Percentiles rank a stretch among this genome's conserved stretches.
phyloP scores from a whole-genome alignment of 805 yeast genomes.

The Priceomyces carsonii region DNA sequence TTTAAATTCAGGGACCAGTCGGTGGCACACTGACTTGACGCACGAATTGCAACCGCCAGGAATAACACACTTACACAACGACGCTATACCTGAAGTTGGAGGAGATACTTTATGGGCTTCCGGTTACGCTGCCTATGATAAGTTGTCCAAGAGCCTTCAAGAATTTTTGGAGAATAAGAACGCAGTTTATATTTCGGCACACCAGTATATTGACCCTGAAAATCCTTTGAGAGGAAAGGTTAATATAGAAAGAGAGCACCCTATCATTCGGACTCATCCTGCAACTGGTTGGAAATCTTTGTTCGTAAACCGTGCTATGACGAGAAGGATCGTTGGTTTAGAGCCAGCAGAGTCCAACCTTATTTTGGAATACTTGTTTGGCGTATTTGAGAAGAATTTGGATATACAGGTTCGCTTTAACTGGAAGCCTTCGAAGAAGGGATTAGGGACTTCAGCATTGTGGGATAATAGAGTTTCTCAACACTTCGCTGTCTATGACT shows the following conservation, averaged over 20 bases:
- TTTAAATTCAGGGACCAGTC: constrained; percentile 23
- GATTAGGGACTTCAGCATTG: constrained; percentile 52
- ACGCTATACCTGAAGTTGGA: constrained; percentile 45
- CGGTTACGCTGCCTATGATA: constrained; percentile 58
- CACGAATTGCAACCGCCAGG: constrained; percentile 40
- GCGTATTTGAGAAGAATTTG: constrained; percentile 49
- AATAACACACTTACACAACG: constrained; percentile 37
- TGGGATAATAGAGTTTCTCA: constrained; percentile 62
- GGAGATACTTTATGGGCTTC: constrained; percentile 59
- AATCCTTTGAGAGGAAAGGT: constrained; percentile 48
- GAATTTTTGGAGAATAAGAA: constrained; percentile 52
- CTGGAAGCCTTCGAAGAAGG: constrained; percentile 45
- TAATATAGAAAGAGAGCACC: constrained; percentile 57
- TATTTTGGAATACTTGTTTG: constrained; percentile 47
- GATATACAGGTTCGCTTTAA: constrained; percentile 57
- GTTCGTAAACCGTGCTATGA: constrained; percentile 52
- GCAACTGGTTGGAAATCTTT: constrained; percentile 63
- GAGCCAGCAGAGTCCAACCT: constrained; percentile 50
- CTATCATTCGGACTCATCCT: constrained; percentile 63
- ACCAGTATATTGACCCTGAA: constrained; percentile 41
- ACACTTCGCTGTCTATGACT: constrained; percentile 56
- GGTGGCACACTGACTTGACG: constrained; percentile 39
- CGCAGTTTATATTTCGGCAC: constrained; percentile 44
- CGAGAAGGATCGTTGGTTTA: constrained; percentile 52
- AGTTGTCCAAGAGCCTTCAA: constrained; percentile 51